Evolutionary conservation across 768 basidiomycete genomes (phyloP).

Genomic region (Serendipita sp.): DNA sequence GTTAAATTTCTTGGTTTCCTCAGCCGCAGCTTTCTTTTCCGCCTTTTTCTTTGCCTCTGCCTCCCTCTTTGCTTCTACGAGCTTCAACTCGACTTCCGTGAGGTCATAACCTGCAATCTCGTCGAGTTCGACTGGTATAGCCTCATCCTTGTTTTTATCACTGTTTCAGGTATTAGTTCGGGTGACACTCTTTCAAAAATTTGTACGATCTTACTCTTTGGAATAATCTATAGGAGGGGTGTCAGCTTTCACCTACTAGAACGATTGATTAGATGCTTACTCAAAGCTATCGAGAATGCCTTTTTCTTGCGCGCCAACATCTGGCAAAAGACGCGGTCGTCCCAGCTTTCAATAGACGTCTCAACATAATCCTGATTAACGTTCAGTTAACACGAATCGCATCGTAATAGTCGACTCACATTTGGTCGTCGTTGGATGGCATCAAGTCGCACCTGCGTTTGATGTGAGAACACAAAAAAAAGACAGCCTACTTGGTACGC

Average conservation of each 20-base stretch:
- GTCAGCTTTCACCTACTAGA: too few relatives aligned
- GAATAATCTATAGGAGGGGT: too few relatives aligned
- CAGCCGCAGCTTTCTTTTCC: neutral
- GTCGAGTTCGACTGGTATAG: neutral
- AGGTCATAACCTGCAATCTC: neutral
- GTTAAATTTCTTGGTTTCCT: neutral
- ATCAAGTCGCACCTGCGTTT: too few relatives aligned
- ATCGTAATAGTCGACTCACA: too few relatives aligned
- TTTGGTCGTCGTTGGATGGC: too few relatives aligned
- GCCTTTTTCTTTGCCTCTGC: neutral
- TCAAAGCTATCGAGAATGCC: neutral
- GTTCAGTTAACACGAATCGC: too few relatives aligned
- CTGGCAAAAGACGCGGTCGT: neutral
- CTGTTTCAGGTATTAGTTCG: too few relatives aligned
- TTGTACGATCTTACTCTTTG: too few relatives aligned
- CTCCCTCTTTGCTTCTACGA: neutral
- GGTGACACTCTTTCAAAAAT: too few relatives aligned
- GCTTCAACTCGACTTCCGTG: neutral
- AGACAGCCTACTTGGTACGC: neutral
- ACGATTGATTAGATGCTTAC: too few relatives aligned
- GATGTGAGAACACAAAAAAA: neutral
- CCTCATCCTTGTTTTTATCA: neutral
- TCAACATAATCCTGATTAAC: neutral
- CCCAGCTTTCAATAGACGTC: neutral
- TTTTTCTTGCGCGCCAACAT: neutral